Evolutionary conservation across 495 filamentous ascomycete genomes (phyloP).

Genomic region (Diplogelasinospora grovesii): DNA sequence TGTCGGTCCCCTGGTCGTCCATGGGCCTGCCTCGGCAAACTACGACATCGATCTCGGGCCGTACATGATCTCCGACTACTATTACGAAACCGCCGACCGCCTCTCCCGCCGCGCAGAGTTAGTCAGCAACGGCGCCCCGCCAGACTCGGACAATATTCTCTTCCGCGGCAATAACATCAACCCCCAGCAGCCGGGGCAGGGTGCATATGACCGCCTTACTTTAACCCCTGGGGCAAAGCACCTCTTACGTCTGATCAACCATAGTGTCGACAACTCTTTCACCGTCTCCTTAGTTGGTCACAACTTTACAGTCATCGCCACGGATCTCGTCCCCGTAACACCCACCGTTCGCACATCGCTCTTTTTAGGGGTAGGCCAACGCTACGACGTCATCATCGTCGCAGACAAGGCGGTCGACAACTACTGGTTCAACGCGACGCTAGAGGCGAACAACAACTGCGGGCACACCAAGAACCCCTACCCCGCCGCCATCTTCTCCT

Average conservation of each 20-base stretch:
- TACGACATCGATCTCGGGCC: slow-evolving; percentile 47
- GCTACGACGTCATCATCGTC: slow-evolving; percentile 62
- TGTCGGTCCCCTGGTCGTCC: slow-evolving; percentile 42
- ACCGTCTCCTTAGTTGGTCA: slow-evolving; percentile 49
- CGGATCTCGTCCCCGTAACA: slow-evolving; percentile 45
- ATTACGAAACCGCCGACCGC: slow-evolving; percentile 25
- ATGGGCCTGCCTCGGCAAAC: slow-evolving; percentile 41
- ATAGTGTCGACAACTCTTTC: slow-evolving; percentile 43
- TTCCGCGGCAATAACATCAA: slow-evolving; percentile 38
- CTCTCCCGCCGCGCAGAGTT: slow-evolving; percentile 16
- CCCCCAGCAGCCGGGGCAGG: slow-evolving; percentile 20
- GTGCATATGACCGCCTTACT: slow-evolving; percentile 24
- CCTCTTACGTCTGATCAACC: slow-evolving; percentile 52
- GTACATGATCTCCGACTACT: slow-evolving; percentile 45
- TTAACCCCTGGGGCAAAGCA: slow-evolving; percentile 43
- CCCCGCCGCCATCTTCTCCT: slow-evolving; percentile 38
- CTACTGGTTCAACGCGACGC: slow-evolving; percentile 53
- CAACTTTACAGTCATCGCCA: slow-evolving; percentile 46
- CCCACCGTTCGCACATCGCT: slow-evolving; percentile 38
- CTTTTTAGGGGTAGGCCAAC: slow-evolving; percentile 58
- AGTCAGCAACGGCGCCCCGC: slow-evolving; percentile 17
- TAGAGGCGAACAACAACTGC: slow-evolving; percentile 19
- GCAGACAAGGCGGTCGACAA: slow-evolving; percentile 45
- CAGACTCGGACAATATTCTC: slow-evolving; percentile 23
- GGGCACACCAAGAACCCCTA: slow-evolving; percentile 17